These are phyloP conservation scores for Thecamonas trahens DNA, from an alignment of 78 protist species.

Conservation along the genomic window DNA sequence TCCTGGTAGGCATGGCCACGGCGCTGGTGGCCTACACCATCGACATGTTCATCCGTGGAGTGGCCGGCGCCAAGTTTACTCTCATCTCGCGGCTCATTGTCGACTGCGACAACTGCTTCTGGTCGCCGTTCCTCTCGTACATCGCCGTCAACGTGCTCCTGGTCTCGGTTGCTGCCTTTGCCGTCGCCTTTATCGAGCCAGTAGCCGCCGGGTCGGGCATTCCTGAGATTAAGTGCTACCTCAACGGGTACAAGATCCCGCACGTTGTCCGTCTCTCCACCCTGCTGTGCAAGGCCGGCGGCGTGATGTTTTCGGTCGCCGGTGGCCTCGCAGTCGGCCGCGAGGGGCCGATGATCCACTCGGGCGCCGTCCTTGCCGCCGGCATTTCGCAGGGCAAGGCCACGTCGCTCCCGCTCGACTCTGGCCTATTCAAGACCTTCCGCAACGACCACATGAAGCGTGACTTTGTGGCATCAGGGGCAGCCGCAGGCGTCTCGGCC, in stretches of 20 bases:
- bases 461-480: conserved; percentile 66
- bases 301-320: conserved; percentile 45
- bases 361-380: conserved; percentile 59
- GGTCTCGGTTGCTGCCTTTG: conserved; percentile 36
- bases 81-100: neutral
- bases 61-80: neutral
- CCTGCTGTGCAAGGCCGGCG: conserved; percentile 53
- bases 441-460: conserved; percentile 72
- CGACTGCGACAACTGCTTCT: neutral
- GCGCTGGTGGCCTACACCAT: conserved; percentile 36
- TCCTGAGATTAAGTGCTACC: conserved; percentile 78
- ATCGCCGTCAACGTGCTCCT: conserved; percentile 34
- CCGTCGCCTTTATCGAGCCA: conserved; percentile 45
- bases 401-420: conserved; percentile 3
- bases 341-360: conserved; percentile 86
- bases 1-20: conserved; percentile 38
- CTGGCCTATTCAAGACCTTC: conserved; percentile 27
- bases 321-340: conserved; percentile 67
- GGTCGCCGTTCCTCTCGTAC: conserved; percentile 32
- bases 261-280: conserved; percentile 59
- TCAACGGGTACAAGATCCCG: conserved; percentile 82
- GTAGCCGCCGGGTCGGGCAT: conserved; percentile 73
- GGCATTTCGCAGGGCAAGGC: conserved; percentile 69
- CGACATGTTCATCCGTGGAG: neutral
- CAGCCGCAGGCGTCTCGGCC: conserved; percentile 91